phyloP scores from a whole-genome alignment of 345 rosid genomes.

The Clausena lansium region DNA sequence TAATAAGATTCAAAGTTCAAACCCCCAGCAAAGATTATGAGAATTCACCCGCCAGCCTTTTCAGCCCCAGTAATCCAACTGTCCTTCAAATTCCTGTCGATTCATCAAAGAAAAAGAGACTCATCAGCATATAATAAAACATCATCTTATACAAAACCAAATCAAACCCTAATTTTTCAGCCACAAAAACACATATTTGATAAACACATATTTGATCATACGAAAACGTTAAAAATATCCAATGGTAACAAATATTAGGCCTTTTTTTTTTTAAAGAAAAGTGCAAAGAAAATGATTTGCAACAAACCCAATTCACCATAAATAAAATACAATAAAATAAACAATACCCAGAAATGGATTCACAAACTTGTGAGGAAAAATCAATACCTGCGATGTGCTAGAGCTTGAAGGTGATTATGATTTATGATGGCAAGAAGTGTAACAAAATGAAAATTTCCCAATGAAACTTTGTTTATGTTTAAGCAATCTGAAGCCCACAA shows the following conservation, averaged over 20 bases:
- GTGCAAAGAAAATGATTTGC: neutral
- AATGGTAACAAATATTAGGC: neutral
- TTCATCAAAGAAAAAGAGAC: neutral
- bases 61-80: constrained; percentile 26
- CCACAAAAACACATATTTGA: neutral
- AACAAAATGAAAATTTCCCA: neutral
- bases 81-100: neutral
- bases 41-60: neutral
- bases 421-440: neutral
- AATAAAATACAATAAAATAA: neutral
- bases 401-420: constrained; percentile 2
- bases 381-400: constrained; percentile 10
- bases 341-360: neutral
- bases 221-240: neutral
- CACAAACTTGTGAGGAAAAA: neutral
- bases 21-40: neutral
- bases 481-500: neutral
- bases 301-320: neutral
- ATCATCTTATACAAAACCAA: neutral
- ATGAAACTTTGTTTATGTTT: neutral
- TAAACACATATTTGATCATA: no score
- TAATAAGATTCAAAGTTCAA: neutral
- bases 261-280: neutral
- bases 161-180: neutral
- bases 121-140: neutral